Evolutionary conservation across 176 grass and related monocot genomes (phyloP).

Genomic region (Carex scoparia): DNA sequence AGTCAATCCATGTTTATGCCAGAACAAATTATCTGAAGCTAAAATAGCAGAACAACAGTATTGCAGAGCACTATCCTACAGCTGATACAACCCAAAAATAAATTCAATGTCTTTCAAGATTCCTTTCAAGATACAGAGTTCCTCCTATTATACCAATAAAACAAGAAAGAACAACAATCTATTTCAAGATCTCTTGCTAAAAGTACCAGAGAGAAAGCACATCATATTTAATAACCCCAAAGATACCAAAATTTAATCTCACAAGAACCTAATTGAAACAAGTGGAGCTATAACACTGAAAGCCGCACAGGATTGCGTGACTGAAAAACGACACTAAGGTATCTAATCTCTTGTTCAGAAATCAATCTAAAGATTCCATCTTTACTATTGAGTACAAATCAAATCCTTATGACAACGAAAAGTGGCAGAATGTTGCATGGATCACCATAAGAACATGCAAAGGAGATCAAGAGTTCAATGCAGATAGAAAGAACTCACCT

Average conservation of each 20-base stretch:
- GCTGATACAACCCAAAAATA: neutral
- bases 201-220: slow-evolving; percentile 1
- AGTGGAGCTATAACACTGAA: neutral
- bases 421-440: neutral
- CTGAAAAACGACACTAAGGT: neutral
- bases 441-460: neutral
- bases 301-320: neutral
- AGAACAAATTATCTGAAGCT: neutral
- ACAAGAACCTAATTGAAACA: neutral
- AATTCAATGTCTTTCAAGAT: neutral
- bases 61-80: neutral
- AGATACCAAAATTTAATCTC: slow-evolving; percentile 2
- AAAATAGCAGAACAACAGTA: neutral
- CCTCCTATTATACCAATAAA: neutral
- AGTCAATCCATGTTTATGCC: neutral
- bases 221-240: slow-evolving; percentile 6
- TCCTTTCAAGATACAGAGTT: neutral
- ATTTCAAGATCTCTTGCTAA: neutral
- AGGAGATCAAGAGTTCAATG: slow-evolving; percentile 7
- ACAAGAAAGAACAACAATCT: neutral
- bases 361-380: neutral
- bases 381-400: neutral
- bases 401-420: neutral
- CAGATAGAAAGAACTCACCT: slow-evolving; percentile 35
- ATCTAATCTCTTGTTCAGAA: slow-evolving; percentile 3